Evolutionary conservation across 1,284 basidiomycete genomes (phyloP).

Genomic region (Heterobasidion irregulare): DNA sequence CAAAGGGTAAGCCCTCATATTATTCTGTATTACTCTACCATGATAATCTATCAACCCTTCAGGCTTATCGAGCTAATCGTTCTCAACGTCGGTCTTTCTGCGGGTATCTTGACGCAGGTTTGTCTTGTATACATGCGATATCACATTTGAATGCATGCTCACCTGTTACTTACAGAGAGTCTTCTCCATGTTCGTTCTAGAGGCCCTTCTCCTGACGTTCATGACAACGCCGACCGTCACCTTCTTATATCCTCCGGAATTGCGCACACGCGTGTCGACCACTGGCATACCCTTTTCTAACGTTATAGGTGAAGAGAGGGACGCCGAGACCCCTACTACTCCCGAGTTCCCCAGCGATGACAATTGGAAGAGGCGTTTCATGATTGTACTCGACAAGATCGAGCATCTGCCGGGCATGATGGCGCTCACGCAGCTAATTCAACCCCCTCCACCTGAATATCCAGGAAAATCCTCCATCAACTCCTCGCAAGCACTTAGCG

Average conservation of each 20-base stretch:
- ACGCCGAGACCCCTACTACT: constrained; percentile 3
- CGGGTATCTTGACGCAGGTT: constrained; percentile 66
- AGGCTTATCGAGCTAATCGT: constrained; percentile 54
- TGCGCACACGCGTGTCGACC: constrained; percentile 38
- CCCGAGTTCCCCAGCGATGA: constrained; percentile 1
- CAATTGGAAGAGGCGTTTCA: constrained; percentile 48
- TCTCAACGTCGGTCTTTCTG: constrained; percentile 61
- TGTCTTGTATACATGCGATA: neutral
- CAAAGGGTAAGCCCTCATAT: constrained; percentile 42
- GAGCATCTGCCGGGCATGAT: constrained; percentile 79
- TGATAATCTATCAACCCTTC: neutral
- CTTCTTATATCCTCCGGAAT: constrained; percentile 65
- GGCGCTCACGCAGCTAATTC: constrained; percentile 60
- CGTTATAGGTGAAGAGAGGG: constrained; percentile 27
- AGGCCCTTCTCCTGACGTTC: constrained; percentile 81
- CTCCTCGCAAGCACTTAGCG: neutral
- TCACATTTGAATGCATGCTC: neutral
- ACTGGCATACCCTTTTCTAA: constrained; percentile 38
- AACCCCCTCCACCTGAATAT: constrained; percentile 25
- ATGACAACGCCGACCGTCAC: constrained; percentile 85
- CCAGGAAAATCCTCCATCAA: neutral
- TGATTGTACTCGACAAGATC: constrained; percentile 86
- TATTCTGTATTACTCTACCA: neutral
- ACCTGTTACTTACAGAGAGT: constrained; percentile 30
- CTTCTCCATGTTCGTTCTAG: constrained; percentile 89